Base-by-base conservation (phyloP, 2,329 filamentous ascomycete species). In the Aspergillus melleus region DNA sequence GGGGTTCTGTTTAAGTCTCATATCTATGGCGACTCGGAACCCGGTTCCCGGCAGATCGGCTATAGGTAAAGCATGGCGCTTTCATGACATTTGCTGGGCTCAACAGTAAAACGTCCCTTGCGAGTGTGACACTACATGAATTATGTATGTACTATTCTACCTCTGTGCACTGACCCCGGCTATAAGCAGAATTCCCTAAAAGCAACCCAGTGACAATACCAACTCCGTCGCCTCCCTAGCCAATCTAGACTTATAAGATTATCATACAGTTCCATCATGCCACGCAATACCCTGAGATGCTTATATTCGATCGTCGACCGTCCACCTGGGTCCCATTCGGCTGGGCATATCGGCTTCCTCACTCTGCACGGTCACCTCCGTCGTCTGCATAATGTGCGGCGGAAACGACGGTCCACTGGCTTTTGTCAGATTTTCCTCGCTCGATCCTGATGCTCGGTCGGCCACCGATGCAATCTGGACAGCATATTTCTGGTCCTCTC, bases 331-430 rank as follows among this genome's bases (percentile, higher is more conserved):
- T 16, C 36, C 36, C 36, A 42, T 42, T 6, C 36, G 36, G 12
- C 36, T 6, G 36, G 76, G 57, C 49, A 51, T 14, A 42, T 57
- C 36, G 30, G 47, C 46, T 12, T 57, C 49, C 49, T 57, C 49
- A 12, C 49, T 52, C 24, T 57, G 55, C 19, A 57, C 49, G 20
- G 52, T 57, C 2, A 57, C 49, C 49, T 57, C 55, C 49, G 36
- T 57, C 14, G 55, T 57, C 29, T 52, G 55, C 24, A 57, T 20
- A 20, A 57, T 57, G 30, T 49, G 22, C 6, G 47, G 29, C 9
- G 42, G 14, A 10, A 49, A 46, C 47, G 36, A 42, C 14, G 36
- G 30, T 11, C 11, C 29, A 8, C 49, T 39, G 32, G 10, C 9
- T 36, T 57, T 44, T 3, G 49, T 42, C 6, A 42, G 16, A n/a